Evolutionary conservation across 78 protist genomes (phyloP).

Genomic region (Dictyostelium purpureum): DNA sequence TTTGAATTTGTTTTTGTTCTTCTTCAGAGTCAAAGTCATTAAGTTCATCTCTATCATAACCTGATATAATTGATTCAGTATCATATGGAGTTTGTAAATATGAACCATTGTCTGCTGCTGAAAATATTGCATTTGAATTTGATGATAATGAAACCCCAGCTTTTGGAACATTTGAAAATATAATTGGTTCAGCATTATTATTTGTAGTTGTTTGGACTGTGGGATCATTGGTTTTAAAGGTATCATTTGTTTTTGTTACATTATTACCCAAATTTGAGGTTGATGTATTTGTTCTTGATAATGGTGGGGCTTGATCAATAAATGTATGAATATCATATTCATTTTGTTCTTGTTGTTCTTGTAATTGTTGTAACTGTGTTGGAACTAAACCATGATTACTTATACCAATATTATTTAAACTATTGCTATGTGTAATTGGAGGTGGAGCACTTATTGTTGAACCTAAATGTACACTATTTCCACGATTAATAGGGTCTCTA

Average conservation of each 20-base stretch:
- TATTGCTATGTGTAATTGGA: no score
- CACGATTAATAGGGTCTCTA: neutral
- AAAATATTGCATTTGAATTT: constrained; percentile 49
- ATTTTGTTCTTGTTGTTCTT: neutral
- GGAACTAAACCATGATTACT: no score
- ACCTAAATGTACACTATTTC: neutral
- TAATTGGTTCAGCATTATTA: neutral
- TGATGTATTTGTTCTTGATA: neutral
- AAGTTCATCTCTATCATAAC: constrained; percentile 52
- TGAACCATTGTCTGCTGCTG: constrained; percentile 36
- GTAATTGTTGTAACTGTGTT: neutral
- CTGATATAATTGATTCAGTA: constrained; percentile 14
- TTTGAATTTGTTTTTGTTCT: neutral
- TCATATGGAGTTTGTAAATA: neutral
- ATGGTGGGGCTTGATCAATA: neutral
- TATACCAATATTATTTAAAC: no score
- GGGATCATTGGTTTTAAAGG: neutral
- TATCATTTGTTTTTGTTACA: neutral
- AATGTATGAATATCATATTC: no score
- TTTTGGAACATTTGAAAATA: neutral
- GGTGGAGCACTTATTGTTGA: neutral
- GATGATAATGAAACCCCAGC: constrained; percentile 53
- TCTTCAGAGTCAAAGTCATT: neutral
- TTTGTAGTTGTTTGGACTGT: neutral
- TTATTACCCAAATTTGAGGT: neutral